Percentiles rank a stretch among this genome's conserved stretches.
phyloP scores from a whole-genome alignment of 2,329 filamentous ascomycete genomes.

The Paracorniculantispora psalliotae region DNA sequence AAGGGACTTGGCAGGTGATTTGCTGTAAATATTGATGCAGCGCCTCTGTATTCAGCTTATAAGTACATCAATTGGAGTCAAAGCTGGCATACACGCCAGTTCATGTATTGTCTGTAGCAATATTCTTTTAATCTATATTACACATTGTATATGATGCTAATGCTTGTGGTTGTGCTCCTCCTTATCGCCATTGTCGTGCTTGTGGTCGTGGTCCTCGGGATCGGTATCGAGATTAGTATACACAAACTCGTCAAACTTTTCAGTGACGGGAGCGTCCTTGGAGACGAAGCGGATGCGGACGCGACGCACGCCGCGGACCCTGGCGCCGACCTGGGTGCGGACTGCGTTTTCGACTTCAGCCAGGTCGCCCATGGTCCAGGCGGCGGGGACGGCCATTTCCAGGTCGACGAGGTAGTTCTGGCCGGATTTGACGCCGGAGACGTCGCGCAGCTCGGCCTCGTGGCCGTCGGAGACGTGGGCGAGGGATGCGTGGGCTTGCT shows the following conservation, averaged over 20 bases:
- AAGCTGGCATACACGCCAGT: too few species aligned
- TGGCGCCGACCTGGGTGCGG: conserved; percentile 65
- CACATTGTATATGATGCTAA: neutral
- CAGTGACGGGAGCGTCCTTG: conserved; percentile 52
- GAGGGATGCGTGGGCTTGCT: conserved; percentile 58
- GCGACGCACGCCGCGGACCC: conserved; percentile 77
- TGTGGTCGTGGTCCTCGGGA: conserved; percentile 37
- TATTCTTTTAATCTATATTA: conserved; percentile 1
- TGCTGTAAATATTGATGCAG: too few species aligned
- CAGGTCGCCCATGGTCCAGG: conserved; percentile 70
- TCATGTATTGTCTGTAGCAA: neutral
- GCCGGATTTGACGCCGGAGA: conserved; percentile 89
- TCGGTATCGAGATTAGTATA: conserved; percentile 59
- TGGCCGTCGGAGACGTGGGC: conserved; percentile 47
- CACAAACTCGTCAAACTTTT: conserved; percentile 75
- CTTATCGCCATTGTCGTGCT: conserved; percentile 2
- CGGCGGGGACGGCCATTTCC: conserved; percentile 72
- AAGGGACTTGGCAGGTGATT: too few species aligned
- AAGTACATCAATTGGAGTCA: too few species aligned
- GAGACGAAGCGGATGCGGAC: conserved; percentile 81
- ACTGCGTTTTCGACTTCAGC: conserved; percentile 68
- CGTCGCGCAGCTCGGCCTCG: conserved; percentile 65
- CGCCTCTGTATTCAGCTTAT: too few species aligned
- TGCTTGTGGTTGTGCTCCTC: conserved; percentile 11
- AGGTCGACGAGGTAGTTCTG: conserved; percentile 94